Percentiles rank a stretch among this genome's conserved stretches.
phyloP scores from a whole-genome alignment of 495 filamentous ascomycete species.

The Neurospora sp. region DNA sequence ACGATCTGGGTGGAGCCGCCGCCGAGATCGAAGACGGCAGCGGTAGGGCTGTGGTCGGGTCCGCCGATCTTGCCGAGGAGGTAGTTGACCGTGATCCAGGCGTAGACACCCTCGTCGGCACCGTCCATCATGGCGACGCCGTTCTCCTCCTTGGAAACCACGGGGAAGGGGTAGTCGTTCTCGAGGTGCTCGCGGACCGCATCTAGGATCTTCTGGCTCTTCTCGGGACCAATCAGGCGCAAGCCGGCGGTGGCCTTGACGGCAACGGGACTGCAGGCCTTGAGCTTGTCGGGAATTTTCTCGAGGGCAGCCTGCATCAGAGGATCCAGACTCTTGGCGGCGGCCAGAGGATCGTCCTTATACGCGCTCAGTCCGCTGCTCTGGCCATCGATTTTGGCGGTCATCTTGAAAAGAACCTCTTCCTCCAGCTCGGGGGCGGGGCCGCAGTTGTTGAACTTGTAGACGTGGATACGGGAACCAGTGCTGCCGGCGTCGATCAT shows the following conservation, averaged over 20 bases:
- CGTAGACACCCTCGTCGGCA: conserved; percentile 92
- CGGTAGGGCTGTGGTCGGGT: conserved; percentile 78
- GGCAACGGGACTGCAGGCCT: conserved; percentile 78
- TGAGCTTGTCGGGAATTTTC: conserved; percentile 76
- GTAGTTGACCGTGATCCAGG: conserved; percentile 98
- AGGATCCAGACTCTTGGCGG: conserved; percentile 79
- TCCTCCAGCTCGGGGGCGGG: conserved; percentile 86
- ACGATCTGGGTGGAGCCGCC: conserved; percentile 97
- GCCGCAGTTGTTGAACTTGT: conserved; percentile 98
- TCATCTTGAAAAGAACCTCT: conserved; percentile 79
- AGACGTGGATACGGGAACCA: conserved; percentile 95
- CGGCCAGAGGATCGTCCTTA: conserved; percentile 70
- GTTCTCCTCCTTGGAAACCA: conserved; percentile 71
- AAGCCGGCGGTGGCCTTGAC: conserved; percentile 96
- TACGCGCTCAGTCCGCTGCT: conserved; percentile 80
- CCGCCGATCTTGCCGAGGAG: conserved; percentile 94
- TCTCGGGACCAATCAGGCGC: conserved; percentile 71
- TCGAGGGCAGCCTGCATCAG: conserved; percentile 78
- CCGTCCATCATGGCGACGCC: conserved; percentile 96
- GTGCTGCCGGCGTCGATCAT: conserved; percentile 99
- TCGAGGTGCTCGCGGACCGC: conserved; percentile 80
- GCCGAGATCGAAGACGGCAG: conserved; percentile 90
- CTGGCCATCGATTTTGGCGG: conserved; percentile 59
- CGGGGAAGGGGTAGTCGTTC: conserved; percentile 83
- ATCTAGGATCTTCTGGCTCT: conserved; percentile 72